Base-by-base conservation (phyloP, 805 yeast genomes). In the Ogataea kodamae region DNA sequence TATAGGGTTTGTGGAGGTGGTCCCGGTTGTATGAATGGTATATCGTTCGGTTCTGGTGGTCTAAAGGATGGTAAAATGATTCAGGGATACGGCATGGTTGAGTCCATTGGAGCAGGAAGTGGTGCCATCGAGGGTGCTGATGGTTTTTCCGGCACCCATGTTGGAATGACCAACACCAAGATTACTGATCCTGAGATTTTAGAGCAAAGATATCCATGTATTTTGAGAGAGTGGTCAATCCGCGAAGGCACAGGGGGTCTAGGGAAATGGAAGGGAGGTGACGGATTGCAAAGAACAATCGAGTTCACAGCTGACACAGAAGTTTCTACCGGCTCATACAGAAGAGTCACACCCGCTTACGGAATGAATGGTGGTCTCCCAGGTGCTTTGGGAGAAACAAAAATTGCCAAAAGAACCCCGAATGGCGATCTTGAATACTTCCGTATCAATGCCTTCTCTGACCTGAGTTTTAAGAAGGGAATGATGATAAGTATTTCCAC, bases 11-110 rank as follows among this genome's bases (percentile, higher is more conserved):
- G 83, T 52, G 95, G 95, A 2, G 95, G 87, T 39, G 83, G 95
- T 1, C 95, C 85, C 54, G 95, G 96, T 17, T 87, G 89, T 37
- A 83, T 92, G 62, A 88, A 88, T 60, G 86, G 85, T 58, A 69
- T 88, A 42, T 83, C 92, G 0, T 88, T 87, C 62, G 96, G 96
- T 2, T 17, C n/a, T 5, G 36, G 36, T 3, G 36, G 36, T 9
- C 15, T 21, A 9, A 20, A 21, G 10, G 25, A 33, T 6, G 37
- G 37, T 5, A 22, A 28, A 19, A 15, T 26, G 19, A 16, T 33
- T 11, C 28, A 62, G 14, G 72, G 75, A 7, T 73, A 72, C 49
- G 79, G 76, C 4, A 68, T 68, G 48, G 66, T 69, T 34, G 79
- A 74, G 45, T 71, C 79, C 2, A 71, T 74, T 37, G 74, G 76